Evolutionary conservation across 1,139 yeast genomes (phyloP), one percentile per base, ranked within the genome.

Genomic region (Kurtzmaniella quercitrusa): DNA sequence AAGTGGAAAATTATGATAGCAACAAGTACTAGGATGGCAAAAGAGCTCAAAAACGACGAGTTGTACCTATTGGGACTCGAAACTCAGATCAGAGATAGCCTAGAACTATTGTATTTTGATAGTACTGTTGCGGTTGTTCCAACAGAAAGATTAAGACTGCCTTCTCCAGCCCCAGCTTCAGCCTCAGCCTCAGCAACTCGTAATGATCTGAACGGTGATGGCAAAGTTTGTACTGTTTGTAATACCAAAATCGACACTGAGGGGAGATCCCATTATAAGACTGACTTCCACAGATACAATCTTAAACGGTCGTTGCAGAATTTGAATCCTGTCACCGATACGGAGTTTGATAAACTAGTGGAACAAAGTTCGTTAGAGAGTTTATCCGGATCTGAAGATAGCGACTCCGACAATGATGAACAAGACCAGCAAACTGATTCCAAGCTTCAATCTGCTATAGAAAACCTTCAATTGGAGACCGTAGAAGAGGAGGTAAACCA

Each of bases 281-380:
- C 82, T 0, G 89, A 84, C 53, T 70, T 74, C 33, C 84, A 84
- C 54, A 69, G 81, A 40, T 75, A 73, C 55, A 87, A 87, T 56
- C 55, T 80, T 44, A 82, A 81, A 57, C 66, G 93, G 49, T 61
- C 67, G 21, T 55, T 77, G 38, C 65, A 67, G 34, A 74, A 75
- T 2, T 65, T 77, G 41, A 62, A 70, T 1, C 68, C 79, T 1
- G 59, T 85, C 25, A 63, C 73, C 2, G 87, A 80, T 52, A 74
- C 66, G 1, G 81, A 83, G 54, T 86, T 85, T 52, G 86, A 82
- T 29, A 63, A 65, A 11, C 51, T 81, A 40, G 57, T 82, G 41
- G 84, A 79, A 41, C 70, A 68, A 33, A 66, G 74, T 43, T 75
- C 79, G 16, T 59, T 72, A 18, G 84, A 76, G 44, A 79, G 85